Percentiles rank a stretch among this genome's conserved stretches.
These are phyloP conservation scores for Phytophthora quininea DNA, from an alignment of 352 stramenopile species.

Conservation along the genomic window DNA sequence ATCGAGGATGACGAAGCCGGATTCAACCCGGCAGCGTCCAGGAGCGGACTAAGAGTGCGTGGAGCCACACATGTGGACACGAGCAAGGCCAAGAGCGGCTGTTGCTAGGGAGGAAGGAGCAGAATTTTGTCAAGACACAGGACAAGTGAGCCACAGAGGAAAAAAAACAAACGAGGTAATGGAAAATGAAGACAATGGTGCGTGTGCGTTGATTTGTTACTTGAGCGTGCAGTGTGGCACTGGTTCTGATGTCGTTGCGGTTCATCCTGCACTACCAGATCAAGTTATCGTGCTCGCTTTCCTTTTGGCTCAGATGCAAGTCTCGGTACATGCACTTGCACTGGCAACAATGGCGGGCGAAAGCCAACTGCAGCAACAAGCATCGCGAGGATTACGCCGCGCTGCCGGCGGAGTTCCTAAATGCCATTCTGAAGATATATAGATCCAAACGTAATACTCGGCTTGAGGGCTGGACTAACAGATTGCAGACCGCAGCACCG, in stretches of 20 bases:
- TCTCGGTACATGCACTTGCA: neutral
- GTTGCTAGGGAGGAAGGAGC: constrained; percentile 40
- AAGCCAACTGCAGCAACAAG: neutral
- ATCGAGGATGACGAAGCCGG: constrained; percentile 55
- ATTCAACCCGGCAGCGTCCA: constrained; percentile 34
- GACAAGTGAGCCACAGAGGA: constrained; percentile 7
- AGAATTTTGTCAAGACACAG: constrained; percentile 26
- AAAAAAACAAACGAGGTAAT: constrained; percentile 15
- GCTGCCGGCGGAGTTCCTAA: no score
- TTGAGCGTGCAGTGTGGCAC: neutral
- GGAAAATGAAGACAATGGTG: constrained; percentile 26
- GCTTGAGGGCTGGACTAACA: no score
- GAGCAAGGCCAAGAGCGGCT: constrained; percentile 61
- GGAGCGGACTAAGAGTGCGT: constrained; percentile 52
- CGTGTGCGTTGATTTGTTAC: constrained; percentile 15
- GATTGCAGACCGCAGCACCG: no score
- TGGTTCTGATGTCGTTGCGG: neutral
- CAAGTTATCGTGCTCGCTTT: no score
- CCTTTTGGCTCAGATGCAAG: neutral
- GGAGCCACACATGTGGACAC: constrained; percentile 55
- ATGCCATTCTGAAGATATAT: no score
- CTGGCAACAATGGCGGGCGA: neutral
- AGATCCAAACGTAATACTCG: no score
- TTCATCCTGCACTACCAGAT: no score
- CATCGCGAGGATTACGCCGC: no score